These are phyloP conservation scores for Aegilops tauschii DNA, from an alignment of 176 grass and related monocot genomes.

Conservation along the genomic window DNA sequence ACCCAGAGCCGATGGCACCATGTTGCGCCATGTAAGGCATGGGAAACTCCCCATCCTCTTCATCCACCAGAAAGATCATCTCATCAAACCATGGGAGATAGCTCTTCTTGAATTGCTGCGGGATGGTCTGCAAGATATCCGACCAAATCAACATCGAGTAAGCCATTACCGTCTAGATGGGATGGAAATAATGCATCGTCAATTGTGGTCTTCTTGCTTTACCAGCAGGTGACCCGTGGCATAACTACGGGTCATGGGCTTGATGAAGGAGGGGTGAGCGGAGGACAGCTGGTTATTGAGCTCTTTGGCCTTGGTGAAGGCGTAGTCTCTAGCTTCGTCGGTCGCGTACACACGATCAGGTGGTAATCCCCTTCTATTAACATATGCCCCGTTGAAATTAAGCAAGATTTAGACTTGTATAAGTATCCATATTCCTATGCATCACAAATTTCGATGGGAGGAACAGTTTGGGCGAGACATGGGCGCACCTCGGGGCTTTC, in stretches of 20 bases:
- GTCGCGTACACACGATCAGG: conserved; percentile 31
- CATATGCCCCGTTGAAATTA: neutral
- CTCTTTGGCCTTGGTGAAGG: conserved; percentile 51
- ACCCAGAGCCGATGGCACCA: conserved; percentile 28
- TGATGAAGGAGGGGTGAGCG: conserved; percentile 45
- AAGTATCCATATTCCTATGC: neutral
- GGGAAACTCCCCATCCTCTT: conserved; percentile 36
- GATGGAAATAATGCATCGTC: neutral
- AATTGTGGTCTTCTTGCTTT: neutral
- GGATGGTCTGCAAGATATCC: conserved; percentile 44
- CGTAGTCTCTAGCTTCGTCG: neutral
- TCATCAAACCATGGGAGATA: conserved; percentile 43
- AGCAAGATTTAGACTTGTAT: neutral
- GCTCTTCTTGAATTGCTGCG: conserved; percentile 31
- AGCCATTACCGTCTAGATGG: neutral
- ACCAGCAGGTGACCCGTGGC: conserved; percentile 49
- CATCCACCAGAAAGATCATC: conserved; percentile 21
- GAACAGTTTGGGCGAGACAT: neutral
- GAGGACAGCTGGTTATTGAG: conserved; percentile 37
- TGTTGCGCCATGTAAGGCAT: conserved; percentile 20
- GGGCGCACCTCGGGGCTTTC: neutral
- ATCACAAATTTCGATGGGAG: neutral
- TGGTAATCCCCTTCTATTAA: neutral
- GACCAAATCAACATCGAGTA: neutral
- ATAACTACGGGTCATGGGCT: conserved; percentile 53